Percentiles rank a stretch among this genome's conserved stretches.
Evolutionary conservation across 2,329 filamentous ascomycete species (phyloP).

Genomic region (Teratosphaeria gauchensis): DNA sequence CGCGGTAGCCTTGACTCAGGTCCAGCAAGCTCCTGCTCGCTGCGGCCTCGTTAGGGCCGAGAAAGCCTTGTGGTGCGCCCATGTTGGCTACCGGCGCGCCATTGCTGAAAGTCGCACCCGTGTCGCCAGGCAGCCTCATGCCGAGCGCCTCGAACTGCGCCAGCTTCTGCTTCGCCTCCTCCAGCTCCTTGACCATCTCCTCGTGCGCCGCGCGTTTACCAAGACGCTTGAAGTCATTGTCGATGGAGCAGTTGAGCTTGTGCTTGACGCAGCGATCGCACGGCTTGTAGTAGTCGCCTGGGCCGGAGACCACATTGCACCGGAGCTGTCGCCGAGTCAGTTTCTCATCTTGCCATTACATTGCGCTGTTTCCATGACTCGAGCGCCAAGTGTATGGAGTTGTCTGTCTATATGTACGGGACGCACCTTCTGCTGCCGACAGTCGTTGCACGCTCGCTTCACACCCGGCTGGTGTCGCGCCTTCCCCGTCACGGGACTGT

Average conservation of each 20-base stretch:
- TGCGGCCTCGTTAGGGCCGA: conserved; percentile 28
- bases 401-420: background rate
- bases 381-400: background rate
- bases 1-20: conserved; percentile 29
- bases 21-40: conserved; percentile 28
- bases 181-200: conserved; percentile 78
- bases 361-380: background rate
- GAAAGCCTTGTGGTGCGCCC: conserved; percentile 16
- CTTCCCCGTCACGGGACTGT: conserved; percentile 12
- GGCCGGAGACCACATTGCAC: conserved; percentile 75
- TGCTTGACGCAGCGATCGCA: conserved; percentile 71
- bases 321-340: conserved; percentile 48
- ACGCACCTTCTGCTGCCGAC: conserved; percentile 70
- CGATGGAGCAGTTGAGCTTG: conserved; percentile 75
- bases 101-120: background rate
- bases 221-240: conserved; percentile 77
- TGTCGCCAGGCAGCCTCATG: conserved; percentile 12
- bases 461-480: conserved; percentile 38
- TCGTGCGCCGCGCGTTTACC: conserved; percentile 75
- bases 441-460: conserved; percentile 77
- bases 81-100: conserved; percentile 20
- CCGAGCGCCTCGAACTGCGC: conserved; percentile 23
- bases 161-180: conserved; percentile 37
- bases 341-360: conserved; percentile 3
- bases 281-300: conserved; percentile 50